Base-by-base conservation (phyloP, 2,329 filamentous ascomycete genomes). In the Aaosphaeria arxii region DNA sequence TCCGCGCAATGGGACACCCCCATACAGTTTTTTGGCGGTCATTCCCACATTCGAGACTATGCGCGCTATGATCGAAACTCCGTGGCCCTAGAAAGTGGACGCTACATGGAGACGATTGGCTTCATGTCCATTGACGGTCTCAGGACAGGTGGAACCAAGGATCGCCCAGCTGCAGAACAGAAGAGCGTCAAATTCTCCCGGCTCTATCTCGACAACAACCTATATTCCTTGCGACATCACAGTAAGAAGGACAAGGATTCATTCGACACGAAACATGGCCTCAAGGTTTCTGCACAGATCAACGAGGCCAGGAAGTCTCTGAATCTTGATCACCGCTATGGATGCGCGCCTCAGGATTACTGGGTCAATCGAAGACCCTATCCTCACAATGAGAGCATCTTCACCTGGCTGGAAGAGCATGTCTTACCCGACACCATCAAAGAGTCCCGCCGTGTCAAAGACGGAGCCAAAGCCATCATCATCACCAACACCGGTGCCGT, bases 101-200 rank as follows among this genome's bases (percentile, higher is more conserved):
- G 92, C 1, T 97, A 96, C 69, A 87, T 96, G 77, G 92, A 97
- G 74, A 96, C 92, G 0, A 86, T 97, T 43, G 92, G 92, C 2
- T 97, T 94, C 80, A 84, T 94, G 81, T 95, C 91, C 0, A 84
- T 96, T 41, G 80, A 86, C 48, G 89, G 89, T 1, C 64, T 86
- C 17, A 72, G 72, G 6, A 75, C 73, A 1, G 69, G 69, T 28
- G 66, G 65, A 5, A 70, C 59, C 17, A 64, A 65, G 58, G 31
- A 56, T 40, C 45, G 53, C 11, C 35, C 55, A 30, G 54, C 58
- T 11, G 45, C 36, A 30, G 24, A 49, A 13, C 55, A 62, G 30
- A 50, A 54, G 46, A 45, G 65, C 62, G 72, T 84, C 40, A 79
- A 76, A 1, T 96, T 95, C 65, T 79, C 80, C 45, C 82, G 92